Evolutionary conservation across 2,329 filamentous ascomycete species (phyloP), one percentile per base, ranked within the genome.

Genomic region (Dactylonectria estremocensis): DNA sequence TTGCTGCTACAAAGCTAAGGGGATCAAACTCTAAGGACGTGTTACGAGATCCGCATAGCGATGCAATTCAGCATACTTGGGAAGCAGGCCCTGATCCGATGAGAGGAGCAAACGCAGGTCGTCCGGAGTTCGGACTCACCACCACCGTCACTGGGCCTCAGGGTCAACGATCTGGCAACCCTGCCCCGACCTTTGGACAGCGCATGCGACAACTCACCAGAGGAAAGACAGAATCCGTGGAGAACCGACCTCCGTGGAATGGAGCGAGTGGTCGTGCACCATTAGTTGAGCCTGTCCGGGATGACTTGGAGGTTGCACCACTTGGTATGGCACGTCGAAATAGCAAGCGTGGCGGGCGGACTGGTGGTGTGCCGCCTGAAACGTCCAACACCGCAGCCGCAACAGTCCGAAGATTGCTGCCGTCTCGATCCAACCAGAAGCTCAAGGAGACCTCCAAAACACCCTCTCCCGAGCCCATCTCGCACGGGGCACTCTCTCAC

Each of bases 181-280:
- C 73, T 16, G 69, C 75, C 3, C 69, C 73, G 9, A 76, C 79
- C 3, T 75, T 82, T 55, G 79, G 80, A 9, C 77, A 80, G 64
- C 78, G 80, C 13, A 74, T 81, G 64, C 76, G 79, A 11, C 74
- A 79, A 33, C 66, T 79, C 55, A 75, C 76, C 46, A 77, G 80
- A 80, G 72, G 80, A 76, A 69, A 83, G 76, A 78, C 71, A 74
- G 82, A 74, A 70, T 77, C 73, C 68, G 31, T 83, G 60, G 83
- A 86, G 28, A 83, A 76, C 58, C 83, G 85, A 22, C 89, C 90
- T 5, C 85, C 90, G 64, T 95, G 93, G 93, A 91, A 90, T 74
- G 92, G 92, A 18, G 89, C 90, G 43, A 94, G 90, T 77, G 93
- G 93, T 31, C 88, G 92, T 70, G 86, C 86, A 48, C 84, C 88